phyloP scores from a whole-genome alignment of 176 grass and related monocot genomes.

The Triticum aestivum region IWGSC_CS_RefSeq_v2.1 NC_057803.1:532235154-532235653 shows the following conservation, averaged over 20 bases:
- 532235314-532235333: neutral
- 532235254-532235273: neutral
- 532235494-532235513: constrained; percentile 24
- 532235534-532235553: constrained; percentile 13
- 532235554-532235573: neutral
- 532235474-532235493: neutral
- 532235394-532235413: neutral
- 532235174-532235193: neutral
- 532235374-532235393: neutral
- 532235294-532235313: neutral
- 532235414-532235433: neutral
- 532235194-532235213: neutral
- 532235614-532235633: constrained; percentile 27
- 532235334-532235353: neutral
- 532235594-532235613: neutral
- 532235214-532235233: neutral
- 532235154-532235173: neutral
- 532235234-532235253: neutral
- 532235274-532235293: neutral
- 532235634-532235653: constrained; percentile 21
- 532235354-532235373: neutral
- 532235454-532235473: neutral
- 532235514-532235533: neutral
- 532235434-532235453: neutral
- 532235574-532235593: constrained; percentile 23